phyloP scores from a whole-genome alignment of 2,329 filamentous ascomycete genomes.

The Ascosphaera aggregata region DNA sequence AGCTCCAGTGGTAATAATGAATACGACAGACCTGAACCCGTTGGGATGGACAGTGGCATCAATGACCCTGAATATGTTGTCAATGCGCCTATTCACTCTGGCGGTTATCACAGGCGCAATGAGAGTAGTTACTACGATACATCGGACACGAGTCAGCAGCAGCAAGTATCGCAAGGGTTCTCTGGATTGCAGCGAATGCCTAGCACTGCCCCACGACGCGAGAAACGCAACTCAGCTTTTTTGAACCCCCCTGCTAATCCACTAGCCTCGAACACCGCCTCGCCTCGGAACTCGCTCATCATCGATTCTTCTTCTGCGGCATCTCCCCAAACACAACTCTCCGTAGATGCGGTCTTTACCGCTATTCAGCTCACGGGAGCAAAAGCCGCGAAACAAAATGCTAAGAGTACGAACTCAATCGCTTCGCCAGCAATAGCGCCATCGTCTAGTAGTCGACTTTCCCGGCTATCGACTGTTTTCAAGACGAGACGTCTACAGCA shows the following conservation, averaged over 20 bases:
- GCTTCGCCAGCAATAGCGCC: background rate
- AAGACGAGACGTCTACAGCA: background rate
- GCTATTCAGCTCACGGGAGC: background rate
- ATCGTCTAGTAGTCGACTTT: background rate
- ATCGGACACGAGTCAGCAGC: background rate
- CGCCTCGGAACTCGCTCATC: background rate
- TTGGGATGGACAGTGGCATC: too few relatives aligned
- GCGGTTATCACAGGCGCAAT: too few relatives aligned
- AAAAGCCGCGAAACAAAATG: background rate
- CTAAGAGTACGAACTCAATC: background rate
- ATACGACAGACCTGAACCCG: too few relatives aligned
- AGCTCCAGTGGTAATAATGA: too few relatives aligned
- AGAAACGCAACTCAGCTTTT: background rate
- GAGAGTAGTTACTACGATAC: background rate
- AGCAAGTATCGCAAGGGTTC: background rate
- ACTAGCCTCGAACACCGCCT: constrained; percentile 2
- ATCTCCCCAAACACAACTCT: background rate
- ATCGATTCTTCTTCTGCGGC: background rate
- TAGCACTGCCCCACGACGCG: background rate
- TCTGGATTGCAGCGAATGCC: background rate
- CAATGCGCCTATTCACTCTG: too few relatives aligned
- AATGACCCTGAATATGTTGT: too few relatives aligned
- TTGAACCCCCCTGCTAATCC: background rate
- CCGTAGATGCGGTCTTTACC: background rate
- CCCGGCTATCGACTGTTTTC: background rate